Evolutionary conservation across 179 eudicot species (phyloP).

Genomic region (Beta lomatogona): DNA sequence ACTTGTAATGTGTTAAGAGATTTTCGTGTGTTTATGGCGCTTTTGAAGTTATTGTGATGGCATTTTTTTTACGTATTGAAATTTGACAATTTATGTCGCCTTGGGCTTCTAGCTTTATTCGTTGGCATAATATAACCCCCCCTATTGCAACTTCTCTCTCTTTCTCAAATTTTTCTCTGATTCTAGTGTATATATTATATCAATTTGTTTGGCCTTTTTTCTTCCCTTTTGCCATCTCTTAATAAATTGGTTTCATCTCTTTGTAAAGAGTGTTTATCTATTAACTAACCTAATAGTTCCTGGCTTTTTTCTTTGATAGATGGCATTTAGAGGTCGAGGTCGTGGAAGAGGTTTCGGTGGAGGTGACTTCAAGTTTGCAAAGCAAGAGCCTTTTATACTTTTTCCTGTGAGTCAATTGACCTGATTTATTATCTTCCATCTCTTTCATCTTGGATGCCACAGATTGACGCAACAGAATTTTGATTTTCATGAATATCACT

Average conservation of each 20-base stretch:
- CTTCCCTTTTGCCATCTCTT: neutral
- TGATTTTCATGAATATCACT: no score
- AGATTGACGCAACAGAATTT: neutral
- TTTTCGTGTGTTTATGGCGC: neutral
- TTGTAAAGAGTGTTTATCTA: neutral
- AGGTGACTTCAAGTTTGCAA: constrained; percentile 22
- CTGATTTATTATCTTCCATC: neutral
- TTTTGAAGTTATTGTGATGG: neutral
- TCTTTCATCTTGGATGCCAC: neutral
- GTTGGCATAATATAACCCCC: neutral
- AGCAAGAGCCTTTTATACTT: constrained; percentile 30
- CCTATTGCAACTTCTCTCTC: neutral
- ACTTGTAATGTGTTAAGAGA: neutral
- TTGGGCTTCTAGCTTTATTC: neutral
- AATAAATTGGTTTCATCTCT: neutral
- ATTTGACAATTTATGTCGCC: neutral
- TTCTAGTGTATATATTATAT: neutral
- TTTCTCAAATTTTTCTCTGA: neutral
- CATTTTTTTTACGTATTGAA: no score
- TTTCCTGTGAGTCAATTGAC: constrained; percentile 36
- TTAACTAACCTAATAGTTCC: neutral
- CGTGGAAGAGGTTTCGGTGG: constrained; percentile 39
- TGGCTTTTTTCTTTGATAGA: constrained; percentile 22
- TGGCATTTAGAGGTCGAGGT: constrained; percentile 42
- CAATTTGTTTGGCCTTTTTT: neutral